Base-by-base conservation (phyloP, 176 grass and related monocot genomes). In the Aegilops longissima region DNA sequence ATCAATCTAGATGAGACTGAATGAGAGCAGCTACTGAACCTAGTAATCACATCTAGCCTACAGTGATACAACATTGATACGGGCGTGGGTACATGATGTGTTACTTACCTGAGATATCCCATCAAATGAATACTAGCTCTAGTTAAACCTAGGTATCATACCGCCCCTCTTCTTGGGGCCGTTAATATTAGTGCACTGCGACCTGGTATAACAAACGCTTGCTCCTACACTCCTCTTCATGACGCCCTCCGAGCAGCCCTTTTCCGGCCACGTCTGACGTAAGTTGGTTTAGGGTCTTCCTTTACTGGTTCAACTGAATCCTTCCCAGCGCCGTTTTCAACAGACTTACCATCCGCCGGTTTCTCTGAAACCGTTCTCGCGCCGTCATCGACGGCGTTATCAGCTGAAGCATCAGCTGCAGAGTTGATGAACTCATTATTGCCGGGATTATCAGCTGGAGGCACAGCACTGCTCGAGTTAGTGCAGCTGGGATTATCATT, bases 401-500 rank as follows among this genome's bases (percentile, higher is more conserved):
- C 87, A 73, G 62, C 71, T 16, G 25, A 24, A 31, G 49, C 77
- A 79, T 69, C 70, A 30, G 49, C 62, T 12, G 49, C 52, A 35
- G 73, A 40, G 35, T 86, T 67, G 9, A 11, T 39, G 0, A 83
- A 6, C 30, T 88, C 65, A 0, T 66, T 82, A 78, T 21, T 82
- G 11, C 14, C 5, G 24, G 25, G n/a, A n/a, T n/a, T n/a, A n/a
- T n/a, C n/a, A n/a, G n/a, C n/a, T n/a, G n/a, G 65, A 36, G 21
- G 78, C 34, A 85, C 25, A 73, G 54, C 88, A 79, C 77, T 87
- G 25, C 80, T 90, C 13, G 73, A 92, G 82, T 92, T 92, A 38
- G 84, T 94, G 68, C 47, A 86, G 66, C 90, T 89, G 9, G 90
- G 90, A 13, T 77, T 89, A 65, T 91, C 92, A 47, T 89, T 86